Evolutionary conservation across 371 early-diverging fungal genomes (phyloP).

Genomic region (Batkoa obscura): DNA sequence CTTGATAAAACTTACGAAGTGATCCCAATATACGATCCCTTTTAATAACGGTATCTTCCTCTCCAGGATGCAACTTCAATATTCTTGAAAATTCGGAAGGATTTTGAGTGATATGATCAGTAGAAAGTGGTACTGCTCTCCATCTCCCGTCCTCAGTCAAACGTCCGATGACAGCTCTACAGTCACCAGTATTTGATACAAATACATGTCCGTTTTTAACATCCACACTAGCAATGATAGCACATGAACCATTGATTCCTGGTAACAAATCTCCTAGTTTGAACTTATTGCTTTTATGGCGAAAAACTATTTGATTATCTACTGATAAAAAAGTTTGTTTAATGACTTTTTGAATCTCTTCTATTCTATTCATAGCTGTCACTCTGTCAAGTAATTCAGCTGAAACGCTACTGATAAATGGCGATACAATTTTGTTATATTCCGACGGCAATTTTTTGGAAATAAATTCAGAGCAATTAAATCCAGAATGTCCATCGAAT

Average conservation of each 20-base stretch:
- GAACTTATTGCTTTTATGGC: slow-evolving; percentile 16
- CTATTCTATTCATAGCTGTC: slow-evolving; percentile 8
- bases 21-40: slow-evolving; percentile 55
- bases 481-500: slow-evolving; percentile 41
- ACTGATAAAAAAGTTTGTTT: slow-evolving; percentile 23
- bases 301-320: slow-evolving; percentile 30
- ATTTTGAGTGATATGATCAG: slow-evolving; percentile 50
- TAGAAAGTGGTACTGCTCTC: slow-evolving; percentile 35
- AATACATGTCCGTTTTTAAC: slow-evolving; percentile 34
- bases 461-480: slow-evolving; percentile 20
- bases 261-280: slow-evolving; percentile 20
- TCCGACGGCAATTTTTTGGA: slow-evolving; percentile 20
- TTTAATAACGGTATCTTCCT: slow-evolving; percentile 34
- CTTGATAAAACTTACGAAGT: slow-evolving; percentile 24
- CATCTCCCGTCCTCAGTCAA: slow-evolving; percentile 16
- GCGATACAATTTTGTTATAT: slow-evolving; percentile 9
- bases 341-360: slow-evolving; percentile 19
- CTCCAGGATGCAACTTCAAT: slow-evolving; percentile 56
- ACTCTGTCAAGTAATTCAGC: neutral
- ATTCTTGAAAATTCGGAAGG: slow-evolving; percentile 36
- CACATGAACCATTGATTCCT: slow-evolving; percentile 63
- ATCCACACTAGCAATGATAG: slow-evolving; percentile 50
- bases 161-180: slow-evolving; percentile 33
- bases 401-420: slow-evolving; percentile 6
- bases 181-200: slow-evolving; percentile 62